Evolutionary conservation across 805 yeast species (phyloP).

Genomic region (Saccharomycopsis malanga): DNA sequence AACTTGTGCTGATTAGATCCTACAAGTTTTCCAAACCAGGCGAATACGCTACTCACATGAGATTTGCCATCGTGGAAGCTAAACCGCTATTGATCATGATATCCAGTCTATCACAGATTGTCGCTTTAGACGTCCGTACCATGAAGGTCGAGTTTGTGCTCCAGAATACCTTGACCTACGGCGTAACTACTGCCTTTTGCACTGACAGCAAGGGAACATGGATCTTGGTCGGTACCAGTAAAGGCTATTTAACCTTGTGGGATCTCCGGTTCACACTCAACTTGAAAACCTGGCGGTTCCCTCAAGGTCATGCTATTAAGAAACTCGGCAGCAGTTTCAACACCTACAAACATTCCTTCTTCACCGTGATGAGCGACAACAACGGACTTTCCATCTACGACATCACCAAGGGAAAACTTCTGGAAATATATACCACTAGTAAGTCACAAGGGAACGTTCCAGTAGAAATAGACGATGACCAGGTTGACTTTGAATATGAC

Average conservation of each 20-base stretch:
- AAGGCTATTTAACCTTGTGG: constrained; percentile 75
- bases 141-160: constrained; percentile 39
- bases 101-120: constrained; percentile 47
- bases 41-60: constrained; percentile 40
- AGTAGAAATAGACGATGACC: background rate
- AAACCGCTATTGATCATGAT: constrained; percentile 40
- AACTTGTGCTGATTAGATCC: constrained; percentile 21
- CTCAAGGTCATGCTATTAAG: constrained; percentile 42
- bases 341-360: constrained; percentile 12
- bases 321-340: constrained; percentile 30
- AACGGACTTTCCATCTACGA: constrained; percentile 31
- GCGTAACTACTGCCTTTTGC: constrained; percentile 54
- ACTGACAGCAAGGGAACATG: constrained; percentile 50
- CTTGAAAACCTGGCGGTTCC: constrained; percentile 57
- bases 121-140: constrained; percentile 50
- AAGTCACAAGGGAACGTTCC: background rate
- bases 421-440: constrained; percentile 11
- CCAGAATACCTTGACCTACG: constrained; percentile 56
- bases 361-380: constrained; percentile 18
- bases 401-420: constrained; percentile 37
- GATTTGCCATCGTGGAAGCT: constrained; percentile 34
- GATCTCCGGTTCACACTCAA: constrained; percentile 62
- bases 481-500: background rate
- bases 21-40: constrained; percentile 34
- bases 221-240: constrained; percentile 67